A percentile compares a stretch with the other conserved stretches of the same genome.
Conservation (phyloP, 2,329 filamentous ascomycete genomes). For the Xylariaceae sp. region DNA sequence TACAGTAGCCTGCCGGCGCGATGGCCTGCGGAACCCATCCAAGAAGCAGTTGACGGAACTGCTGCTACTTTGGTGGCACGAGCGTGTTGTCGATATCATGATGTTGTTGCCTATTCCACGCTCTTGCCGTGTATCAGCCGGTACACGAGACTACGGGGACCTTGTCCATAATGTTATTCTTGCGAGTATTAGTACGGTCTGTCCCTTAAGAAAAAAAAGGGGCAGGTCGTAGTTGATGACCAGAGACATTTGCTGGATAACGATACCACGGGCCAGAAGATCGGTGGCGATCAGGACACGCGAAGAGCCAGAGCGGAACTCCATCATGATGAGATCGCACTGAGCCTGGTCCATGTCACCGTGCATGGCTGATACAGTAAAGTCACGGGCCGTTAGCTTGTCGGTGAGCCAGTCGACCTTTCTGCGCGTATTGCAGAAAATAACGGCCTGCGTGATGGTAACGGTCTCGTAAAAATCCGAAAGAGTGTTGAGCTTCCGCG, state of each 20-base stretch:
- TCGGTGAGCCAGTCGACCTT: conserved; percentile 99
- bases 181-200: no score
- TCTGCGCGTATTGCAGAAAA: conserved; percentile 99
- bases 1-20: no score
- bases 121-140: no score
- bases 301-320: conserved; percentile 97
- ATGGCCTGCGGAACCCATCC: no score
- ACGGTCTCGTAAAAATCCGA: conserved; percentile 99
- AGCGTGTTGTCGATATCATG: no score
- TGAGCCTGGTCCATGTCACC: conserved; percentile 98
- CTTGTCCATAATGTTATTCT: no score
- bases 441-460: conserved; percentile 98
- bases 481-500: conserved; percentile 98
- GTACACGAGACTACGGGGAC: no score
- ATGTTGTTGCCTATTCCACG: no score
- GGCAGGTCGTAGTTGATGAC: conserved; percentile 99
- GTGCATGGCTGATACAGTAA: conserved; percentile 99
- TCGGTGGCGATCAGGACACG: conserved; percentile 98
- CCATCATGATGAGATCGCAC: conserved; percentile 99
- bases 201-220: no score
- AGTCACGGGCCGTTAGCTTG: conserved; percentile 97
- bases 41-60: no score
- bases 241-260: conserved; percentile 98
- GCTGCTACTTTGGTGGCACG: no score
- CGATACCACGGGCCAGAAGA: conserved; percentile 96